Evolutionary conservation across 305 asterid species (phyloP).

Genomic region (Solanum hybrid): DNA sequence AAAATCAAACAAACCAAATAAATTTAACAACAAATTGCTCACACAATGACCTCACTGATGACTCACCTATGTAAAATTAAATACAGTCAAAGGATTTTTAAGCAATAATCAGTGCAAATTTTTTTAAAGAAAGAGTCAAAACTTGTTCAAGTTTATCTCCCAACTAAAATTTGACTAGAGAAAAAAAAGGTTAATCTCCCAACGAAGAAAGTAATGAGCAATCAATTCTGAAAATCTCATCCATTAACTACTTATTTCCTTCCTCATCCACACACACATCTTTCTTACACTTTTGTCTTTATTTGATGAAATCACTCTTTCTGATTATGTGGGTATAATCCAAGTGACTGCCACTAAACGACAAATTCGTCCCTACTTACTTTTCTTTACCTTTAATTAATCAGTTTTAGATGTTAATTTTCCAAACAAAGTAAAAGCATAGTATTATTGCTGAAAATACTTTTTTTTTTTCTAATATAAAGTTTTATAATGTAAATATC

Average conservation of each 20-base stretch:
- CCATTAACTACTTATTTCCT: background rate
- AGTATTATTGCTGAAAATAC: background rate
- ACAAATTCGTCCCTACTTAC: background rate
- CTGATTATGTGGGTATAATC: background rate
- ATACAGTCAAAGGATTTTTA: background rate
- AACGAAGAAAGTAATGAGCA: background rate
- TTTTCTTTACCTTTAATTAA: background rate
- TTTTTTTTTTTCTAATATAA: background rate
- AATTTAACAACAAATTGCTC: background rate
- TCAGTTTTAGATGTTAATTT: background rate
- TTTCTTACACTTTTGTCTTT: background rate
- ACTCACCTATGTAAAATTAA: background rate
- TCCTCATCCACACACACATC: background rate
- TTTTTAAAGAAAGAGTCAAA: background rate
- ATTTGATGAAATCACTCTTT: background rate
- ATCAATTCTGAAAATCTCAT: background rate
- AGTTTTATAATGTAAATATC: too few species aligned
- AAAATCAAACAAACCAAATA: background rate
- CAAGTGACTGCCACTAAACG: background rate
- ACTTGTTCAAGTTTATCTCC: background rate
- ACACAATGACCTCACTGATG: background rate
- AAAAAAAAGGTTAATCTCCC: background rate
- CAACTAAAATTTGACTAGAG: background rate
- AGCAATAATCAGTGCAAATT: background rate
- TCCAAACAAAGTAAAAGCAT: background rate